These are phyloP conservation scores for Avena eriantha DNA, from an alignment of 176 grass and related monocot species.

Conservation along the genomic window DNA sequence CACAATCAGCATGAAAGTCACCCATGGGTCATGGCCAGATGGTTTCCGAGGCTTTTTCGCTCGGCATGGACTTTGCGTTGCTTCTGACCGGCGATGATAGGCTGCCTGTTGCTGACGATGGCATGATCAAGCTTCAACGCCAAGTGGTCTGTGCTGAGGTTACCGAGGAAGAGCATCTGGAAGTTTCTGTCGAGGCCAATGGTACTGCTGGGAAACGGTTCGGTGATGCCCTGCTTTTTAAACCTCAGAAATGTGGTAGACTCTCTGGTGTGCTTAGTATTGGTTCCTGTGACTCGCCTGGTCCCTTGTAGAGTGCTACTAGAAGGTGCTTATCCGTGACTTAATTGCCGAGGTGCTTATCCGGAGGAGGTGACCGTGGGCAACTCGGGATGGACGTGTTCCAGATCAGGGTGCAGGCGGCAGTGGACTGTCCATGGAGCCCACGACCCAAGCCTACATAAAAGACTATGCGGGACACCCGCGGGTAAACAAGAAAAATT, in stretches of 20 bases:
- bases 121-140: background rate
- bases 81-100: background rate
- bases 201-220: background rate
- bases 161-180: background rate
- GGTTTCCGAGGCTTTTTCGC: background rate
- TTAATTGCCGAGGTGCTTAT: background rate
- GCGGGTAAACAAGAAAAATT: no score
- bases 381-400: no score
- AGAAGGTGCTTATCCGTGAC: background rate
- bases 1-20: background rate
- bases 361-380: no score
- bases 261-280: background rate
- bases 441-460: no score
- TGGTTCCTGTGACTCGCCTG: background rate
- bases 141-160: background rate
- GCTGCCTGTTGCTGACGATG: background rate
- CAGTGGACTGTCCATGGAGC: no score
- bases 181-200: background rate
- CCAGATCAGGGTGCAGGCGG: no score
- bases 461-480: no score
- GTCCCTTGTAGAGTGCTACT: background rate
- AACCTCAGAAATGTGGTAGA: background rate
- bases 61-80: background rate
- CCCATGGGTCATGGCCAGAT: background rate
- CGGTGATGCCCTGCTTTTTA: background rate